These are phyloP conservation scores for Talaromyces trachyspermus DNA, from an alignment of 495 filamentous ascomycete genomes.

Conservation along the genomic window DNA sequence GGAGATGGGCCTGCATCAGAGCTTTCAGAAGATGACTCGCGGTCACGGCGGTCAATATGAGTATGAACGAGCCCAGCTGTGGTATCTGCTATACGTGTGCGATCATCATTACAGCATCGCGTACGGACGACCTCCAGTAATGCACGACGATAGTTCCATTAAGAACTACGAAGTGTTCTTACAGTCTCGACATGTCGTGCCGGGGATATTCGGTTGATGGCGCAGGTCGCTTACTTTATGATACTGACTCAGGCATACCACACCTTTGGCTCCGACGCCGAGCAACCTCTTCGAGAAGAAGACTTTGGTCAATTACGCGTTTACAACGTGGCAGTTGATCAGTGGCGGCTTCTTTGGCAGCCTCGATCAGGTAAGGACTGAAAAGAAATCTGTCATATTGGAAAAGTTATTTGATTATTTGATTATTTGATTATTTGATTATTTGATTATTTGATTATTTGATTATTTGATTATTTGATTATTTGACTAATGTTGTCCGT, in stretches of 20 bases:
- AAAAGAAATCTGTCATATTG: slow-evolving; percentile 6
- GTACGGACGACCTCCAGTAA: slow-evolving; percentile 47
- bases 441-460: neutral
- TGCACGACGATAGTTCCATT: slow-evolving; percentile 47
- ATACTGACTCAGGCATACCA: slow-evolving; percentile 52
- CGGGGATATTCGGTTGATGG: slow-evolving; percentile 48
- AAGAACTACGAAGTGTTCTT: slow-evolving; percentile 46
- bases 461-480: neutral
- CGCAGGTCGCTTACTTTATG: slow-evolving; percentile 51
- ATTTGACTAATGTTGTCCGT: neutral
- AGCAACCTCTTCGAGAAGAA: slow-evolving; percentile 45
- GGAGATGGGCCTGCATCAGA: slow-evolving; percentile 44
- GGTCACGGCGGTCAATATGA: slow-evolving; percentile 42
- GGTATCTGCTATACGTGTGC: slow-evolving; percentile 49
- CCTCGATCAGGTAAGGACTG: slow-evolving; percentile 44
- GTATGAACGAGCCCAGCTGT: slow-evolving; percentile 40
- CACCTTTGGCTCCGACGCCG: slow-evolving; percentile 48
- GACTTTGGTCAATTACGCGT: slow-evolving; percentile 43
- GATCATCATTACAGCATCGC: slow-evolving; percentile 51
- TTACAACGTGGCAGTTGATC: slow-evolving; percentile 49
- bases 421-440: neutral
- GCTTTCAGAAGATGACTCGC: slow-evolving; percentile 40
- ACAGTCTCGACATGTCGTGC: slow-evolving; percentile 35
- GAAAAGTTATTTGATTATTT: neutral
- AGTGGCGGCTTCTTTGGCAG: slow-evolving; percentile 52